A percentile compares a stretch with the other conserved stretches of the same genome.
These are phyloP conservation scores for Collybia sp. DNA, from an alignment of 768 basidiomycete genomes.

Conservation along the genomic window DNA sequence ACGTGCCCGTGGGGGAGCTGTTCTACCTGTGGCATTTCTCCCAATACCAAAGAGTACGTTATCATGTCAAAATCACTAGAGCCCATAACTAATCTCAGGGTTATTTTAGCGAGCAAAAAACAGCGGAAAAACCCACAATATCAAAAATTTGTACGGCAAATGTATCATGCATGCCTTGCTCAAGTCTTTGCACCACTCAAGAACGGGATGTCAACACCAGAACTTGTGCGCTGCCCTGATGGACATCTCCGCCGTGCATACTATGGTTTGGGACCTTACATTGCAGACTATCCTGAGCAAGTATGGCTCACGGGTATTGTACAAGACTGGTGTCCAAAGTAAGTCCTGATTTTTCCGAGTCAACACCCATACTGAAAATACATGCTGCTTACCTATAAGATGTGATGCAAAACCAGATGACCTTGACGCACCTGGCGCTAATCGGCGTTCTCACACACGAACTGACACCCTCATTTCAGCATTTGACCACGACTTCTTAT, in stretches of 20 bases:
- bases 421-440: constrained; percentile 2
- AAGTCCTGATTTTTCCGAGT: constrained; percentile 1
- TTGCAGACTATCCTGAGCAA: constrained; percentile 21
- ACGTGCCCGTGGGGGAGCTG: background rate
- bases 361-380: no score
- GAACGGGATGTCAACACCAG: constrained; percentile 13
- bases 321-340: constrained; percentile 17
- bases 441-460: constrained; percentile 7
- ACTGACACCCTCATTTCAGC: constrained; percentile 12
- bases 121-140: no score
- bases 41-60: background rate
- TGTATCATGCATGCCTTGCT: constrained; percentile 14
- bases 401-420: constrained; percentile 5
- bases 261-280: constrained; percentile 18
- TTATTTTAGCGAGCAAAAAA: no score
- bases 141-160: constrained; percentile 3
- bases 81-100: no score
- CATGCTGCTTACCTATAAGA: background rate
- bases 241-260: constrained; percentile 15
- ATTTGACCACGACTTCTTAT: constrained; percentile 9
- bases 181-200: constrained; percentile 9
- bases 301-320: constrained; percentile 13
- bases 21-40: background rate
- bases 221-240: constrained; percentile 15
- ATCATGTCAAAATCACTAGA: background rate